Conservation (phyloP, 139 green algal species). For the Medakamo hakoo region DNA sequence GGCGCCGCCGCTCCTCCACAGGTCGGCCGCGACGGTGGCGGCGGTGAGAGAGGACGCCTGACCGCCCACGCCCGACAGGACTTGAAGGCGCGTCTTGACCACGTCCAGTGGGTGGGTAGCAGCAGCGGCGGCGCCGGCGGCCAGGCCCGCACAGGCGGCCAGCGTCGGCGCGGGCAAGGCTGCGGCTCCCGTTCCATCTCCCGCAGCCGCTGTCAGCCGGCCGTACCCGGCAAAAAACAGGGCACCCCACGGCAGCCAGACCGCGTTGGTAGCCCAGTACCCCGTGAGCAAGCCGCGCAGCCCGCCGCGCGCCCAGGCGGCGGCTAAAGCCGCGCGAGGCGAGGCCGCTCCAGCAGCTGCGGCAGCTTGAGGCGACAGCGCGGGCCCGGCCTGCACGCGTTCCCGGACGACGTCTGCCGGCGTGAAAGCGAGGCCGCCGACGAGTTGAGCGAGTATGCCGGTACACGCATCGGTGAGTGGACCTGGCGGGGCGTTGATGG, state of each 20-base stretch:
- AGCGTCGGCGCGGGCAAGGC: neutral
- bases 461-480: neutral
- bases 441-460: neutral
- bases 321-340: neutral
- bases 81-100: conserved; percentile 68
- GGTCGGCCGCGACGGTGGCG: no score
- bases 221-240: conserved; percentile 54
- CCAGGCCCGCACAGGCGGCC: neutral
- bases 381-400: neutral
- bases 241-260: conserved; percentile 69
- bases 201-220: conserved; percentile 1
- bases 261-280: conserved; percentile 46
- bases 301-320: no score
- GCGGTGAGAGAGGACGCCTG: neutral
- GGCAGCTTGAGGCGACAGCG: no score
- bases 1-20: neutral
- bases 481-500: neutral
- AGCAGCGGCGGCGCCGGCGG: conserved; percentile 31
- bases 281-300: conserved; percentile 11
- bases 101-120: conserved; percentile 62
- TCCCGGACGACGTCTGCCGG: neutral
- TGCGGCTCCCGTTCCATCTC: neutral
- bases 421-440: neutral
- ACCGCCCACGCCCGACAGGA: conserved; percentile 8
- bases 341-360: no score